Conservation (phyloP, 768 basidiomycete genomes). For the Tulasnella sp. region DNA sequence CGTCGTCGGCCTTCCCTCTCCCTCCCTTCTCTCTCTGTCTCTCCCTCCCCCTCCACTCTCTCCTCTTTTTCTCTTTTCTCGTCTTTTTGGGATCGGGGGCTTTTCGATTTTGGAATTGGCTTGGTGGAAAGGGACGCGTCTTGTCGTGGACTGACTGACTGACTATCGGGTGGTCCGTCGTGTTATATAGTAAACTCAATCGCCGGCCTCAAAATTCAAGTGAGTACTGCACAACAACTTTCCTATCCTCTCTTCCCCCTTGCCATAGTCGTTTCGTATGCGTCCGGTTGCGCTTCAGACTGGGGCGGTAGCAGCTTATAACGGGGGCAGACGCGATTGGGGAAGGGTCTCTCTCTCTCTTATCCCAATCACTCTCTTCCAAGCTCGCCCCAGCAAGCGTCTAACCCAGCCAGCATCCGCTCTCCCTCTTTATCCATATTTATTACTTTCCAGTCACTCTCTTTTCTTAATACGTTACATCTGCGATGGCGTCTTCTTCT, state of each 20-base stretch:
- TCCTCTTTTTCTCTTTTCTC: background rate
- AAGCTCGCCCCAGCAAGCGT: background rate
- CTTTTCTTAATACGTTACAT: conserved; percentile 16
- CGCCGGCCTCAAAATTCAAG: conserved; percentile 8
- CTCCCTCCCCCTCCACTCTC: background rate
- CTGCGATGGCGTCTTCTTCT: conserved; percentile 18
- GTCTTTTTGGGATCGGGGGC: background rate
- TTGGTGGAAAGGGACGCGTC: conserved; percentile 5
- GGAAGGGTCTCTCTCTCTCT: background rate
- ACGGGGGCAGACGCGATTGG: background rate
- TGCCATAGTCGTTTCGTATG: conserved; percentile 3
- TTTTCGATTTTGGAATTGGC: background rate
- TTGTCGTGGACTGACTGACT: background rate
- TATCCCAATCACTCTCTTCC: background rate
- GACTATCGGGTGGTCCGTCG: conserved; percentile 9
- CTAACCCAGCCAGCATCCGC: background rate
- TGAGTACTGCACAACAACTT: background rate
- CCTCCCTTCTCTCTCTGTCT: background rate
- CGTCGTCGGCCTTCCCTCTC: background rate
- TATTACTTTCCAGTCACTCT: conserved; percentile 15
- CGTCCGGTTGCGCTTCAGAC: background rate
- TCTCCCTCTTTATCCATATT: background rate
- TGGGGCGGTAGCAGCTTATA: too few relatives aligned
- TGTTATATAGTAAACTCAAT: conserved; percentile 12
- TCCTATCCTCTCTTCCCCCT: background rate